Evolutionary conservation across 1,284 basidiomycete species (phyloP).

Genomic region (Boletellus deceptivus): DNA sequence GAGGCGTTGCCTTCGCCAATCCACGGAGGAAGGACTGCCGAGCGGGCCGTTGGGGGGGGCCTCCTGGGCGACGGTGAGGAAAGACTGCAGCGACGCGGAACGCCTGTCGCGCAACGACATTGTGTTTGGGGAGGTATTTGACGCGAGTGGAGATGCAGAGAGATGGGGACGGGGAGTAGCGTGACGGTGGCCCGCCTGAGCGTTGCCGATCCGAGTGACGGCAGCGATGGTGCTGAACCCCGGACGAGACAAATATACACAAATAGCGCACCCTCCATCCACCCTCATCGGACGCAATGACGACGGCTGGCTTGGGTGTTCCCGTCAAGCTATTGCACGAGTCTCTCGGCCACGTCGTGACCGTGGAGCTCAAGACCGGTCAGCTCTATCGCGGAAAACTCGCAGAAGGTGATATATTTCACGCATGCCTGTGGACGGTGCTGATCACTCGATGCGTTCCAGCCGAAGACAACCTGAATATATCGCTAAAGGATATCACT

Average conservation of each 20-base stretch:
- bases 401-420: slow-evolving; percentile 70
- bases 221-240: too few species aligned
- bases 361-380: slow-evolving; percentile 97
- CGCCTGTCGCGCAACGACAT: slow-evolving; percentile 22
- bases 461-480: slow-evolving; percentile 99
- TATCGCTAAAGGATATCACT: slow-evolving; percentile 94
- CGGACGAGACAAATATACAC: slow-evolving; percentile 21
- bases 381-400: slow-evolving; percentile 97
- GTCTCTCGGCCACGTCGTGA: slow-evolving; percentile 94
- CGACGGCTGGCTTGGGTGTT: slow-evolving; percentile 69
- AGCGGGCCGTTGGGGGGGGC: slow-evolving; percentile 25
- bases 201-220: background rate
- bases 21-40: slow-evolving; percentile 29
- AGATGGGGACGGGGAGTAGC: background rate
- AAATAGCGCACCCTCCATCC: slow-evolving; percentile 13
- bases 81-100: slow-evolving; percentile 24
- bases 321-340: slow-evolving; percentile 93
- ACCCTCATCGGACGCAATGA: slow-evolving; percentile 23
- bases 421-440: slow-evolving; percentile 9
- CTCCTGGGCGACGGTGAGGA: slow-evolving; percentile 10
- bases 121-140: background rate
- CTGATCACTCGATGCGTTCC: slow-evolving; percentile 25
- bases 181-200: background rate
- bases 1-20: slow-evolving; percentile 32
- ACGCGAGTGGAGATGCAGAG: background rate